Base-by-base conservation (phyloP, 2,329 filamentous ascomycete species). In the Leptographium radiaticola region DNA sequence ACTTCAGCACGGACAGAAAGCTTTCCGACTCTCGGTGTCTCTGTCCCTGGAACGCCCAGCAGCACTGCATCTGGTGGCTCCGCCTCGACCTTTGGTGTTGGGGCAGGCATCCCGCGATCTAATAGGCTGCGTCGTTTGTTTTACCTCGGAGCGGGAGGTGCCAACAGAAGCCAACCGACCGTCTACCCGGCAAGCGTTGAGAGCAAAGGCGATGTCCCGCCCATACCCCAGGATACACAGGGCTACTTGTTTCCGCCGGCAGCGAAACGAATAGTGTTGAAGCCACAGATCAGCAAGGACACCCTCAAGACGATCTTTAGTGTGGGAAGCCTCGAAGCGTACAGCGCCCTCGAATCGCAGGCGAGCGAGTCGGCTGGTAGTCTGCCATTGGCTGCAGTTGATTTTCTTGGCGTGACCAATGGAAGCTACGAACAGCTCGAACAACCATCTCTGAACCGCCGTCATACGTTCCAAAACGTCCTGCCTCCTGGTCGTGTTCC, bases 221-320 rank as follows among this genome's bases (percentile, higher is more conserved):
- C 67, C 5, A 61, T 70, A 12, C 67, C 70, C 6, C 59, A 59
- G 33, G 65, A 68, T 34, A 62, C 67, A 7, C 65, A 70, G 56
- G 59, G 62, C 13, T 63, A 63, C 20, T 57, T 60, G n/a, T 66
- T 67, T 20, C 65, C 68, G 0, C 60, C 65, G 49, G 62, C 65
- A 15, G 63, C 67, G 1, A 71, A 68, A 57, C 67, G 66, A 43
- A 58, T 70, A 12, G 61, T 64, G 7, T 58, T 73, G 47, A 69
- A 66, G 46, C 63, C 65, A 0, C 68, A 71, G 36, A 59, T 66
- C n/a, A 75, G 71, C 59, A 70, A 70, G 57, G 74, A 75, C 31
- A 75, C 71, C 0, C 61, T 76, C 31, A 72, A 71, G 51, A 76
- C 74, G 1, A 75, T 77, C 18, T 60, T 76, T 51, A 76, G 75